phyloP scores from a whole-genome alignment of 2,329 filamentous ascomycete genomes.

The Davidsoniella eucalypti region DNA sequence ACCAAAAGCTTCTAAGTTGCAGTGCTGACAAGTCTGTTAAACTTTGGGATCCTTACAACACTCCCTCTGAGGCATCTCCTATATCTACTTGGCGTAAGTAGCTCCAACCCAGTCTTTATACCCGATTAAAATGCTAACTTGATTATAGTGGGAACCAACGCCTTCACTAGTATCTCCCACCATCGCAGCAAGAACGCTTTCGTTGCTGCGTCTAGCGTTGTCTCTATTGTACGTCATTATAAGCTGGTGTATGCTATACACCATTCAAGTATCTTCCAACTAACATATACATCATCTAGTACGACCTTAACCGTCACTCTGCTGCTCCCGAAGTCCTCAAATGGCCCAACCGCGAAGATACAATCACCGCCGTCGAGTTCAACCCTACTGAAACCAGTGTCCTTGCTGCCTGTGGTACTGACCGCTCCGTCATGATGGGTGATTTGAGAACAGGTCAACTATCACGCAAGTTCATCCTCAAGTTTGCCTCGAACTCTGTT shows the following conservation, averaged over 20 bases:
- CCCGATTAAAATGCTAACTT: not conserved
- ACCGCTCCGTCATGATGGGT: conserved; percentile 78
- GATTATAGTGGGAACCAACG: conserved; percentile 45
- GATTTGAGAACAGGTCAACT: conserved; percentile 78
- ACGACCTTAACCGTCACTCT: conserved; percentile 69
- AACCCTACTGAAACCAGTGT: conserved; percentile 91
- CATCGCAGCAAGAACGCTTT: conserved; percentile 68
- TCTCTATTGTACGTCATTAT: conserved; percentile 40
- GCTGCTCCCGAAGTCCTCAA: conserved; percentile 66
- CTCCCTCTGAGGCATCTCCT: conserved; percentile 49
- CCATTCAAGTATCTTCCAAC: not conserved
- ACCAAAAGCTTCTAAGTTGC: conserved; percentile 73
- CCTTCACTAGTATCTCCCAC: conserved; percentile 71
- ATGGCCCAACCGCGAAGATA: conserved; percentile 82
- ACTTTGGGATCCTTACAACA: conserved; percentile 78
- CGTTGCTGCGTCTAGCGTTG: conserved; percentile 58
- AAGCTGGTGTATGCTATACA: not conserved
- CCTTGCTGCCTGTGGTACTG: conserved; percentile 67
- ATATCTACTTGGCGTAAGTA: conserved; percentile 51
- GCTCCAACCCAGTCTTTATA: not conserved
- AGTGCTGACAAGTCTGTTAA: conserved; percentile 77
- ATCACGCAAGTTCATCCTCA: conserved; percentile 64
- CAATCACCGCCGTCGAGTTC: conserved; percentile 75
- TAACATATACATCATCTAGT: conserved; percentile 22
- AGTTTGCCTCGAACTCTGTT: conserved; percentile 67